Base-by-base conservation (phyloP, 1,284 basidiomycete genomes). In the Ceratobasidium sp. region DNA sequence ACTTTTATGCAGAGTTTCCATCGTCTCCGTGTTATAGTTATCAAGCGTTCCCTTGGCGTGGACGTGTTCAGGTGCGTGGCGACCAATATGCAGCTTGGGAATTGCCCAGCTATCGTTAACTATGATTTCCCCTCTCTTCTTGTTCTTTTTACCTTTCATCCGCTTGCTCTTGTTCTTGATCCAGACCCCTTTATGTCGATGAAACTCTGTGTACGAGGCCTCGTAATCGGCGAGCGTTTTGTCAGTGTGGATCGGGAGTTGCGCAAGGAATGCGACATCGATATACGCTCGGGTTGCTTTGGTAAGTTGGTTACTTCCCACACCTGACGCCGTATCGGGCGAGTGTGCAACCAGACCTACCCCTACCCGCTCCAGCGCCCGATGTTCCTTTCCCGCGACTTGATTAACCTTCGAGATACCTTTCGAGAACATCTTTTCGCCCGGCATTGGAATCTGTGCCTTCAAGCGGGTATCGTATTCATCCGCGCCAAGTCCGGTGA, bases 11-110 rank as follows among this genome's bases (percentile, higher is more conserved):
- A 71, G 67, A 19, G 47, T 49, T 33, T 71, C 70, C 19, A 57
- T 49, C 8, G 67, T 58, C 27, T 71, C 70, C 7, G 67, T 71
- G 19, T 46, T 41, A 33, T 62, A 71, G 29, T 69, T 69, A 23
- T 69, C 52, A 1, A 57, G 21, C 19, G 27, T 53, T 29, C 70
- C 68, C 9, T 53, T 47, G 1, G n/a, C 27, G 25, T 44, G 52
- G n/a, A 68, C 41, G 29, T 59, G 52, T 4, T 46, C 21, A 2
- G 41, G 21, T 25, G 44, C 49, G 16, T 69, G 70, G 19, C 49
- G 36, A 29, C 52, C 58, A 29, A 53, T 33, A 46, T 71, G 67
- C 41, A 71, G 52, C 25, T 71, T 69, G 1, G 56, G 70, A 27
- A 71, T 69, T 25, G 54, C 44, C 42, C 50, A 69, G 42, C 54